Percentiles rank a stretch among this genome's conserved stretches.
phyloP scores from a whole-genome alignment of 257 asterid species.

The Verbena officinalis region DNA sequence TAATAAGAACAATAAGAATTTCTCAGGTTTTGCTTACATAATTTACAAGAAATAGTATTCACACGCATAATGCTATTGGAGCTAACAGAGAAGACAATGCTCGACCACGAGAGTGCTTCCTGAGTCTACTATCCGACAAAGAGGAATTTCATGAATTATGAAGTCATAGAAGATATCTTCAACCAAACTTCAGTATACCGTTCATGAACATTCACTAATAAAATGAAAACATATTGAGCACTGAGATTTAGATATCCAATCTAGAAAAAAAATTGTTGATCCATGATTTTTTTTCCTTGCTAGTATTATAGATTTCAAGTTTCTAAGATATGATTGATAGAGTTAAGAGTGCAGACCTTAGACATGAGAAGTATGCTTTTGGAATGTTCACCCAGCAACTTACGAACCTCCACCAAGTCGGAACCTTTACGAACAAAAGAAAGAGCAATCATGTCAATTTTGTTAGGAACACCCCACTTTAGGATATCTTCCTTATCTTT shows the following conservation, averaged over 20 bases:
- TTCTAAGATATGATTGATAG: neutral
- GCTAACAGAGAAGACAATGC: neutral
- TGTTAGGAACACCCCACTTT: constrained; percentile 53
- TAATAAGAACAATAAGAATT: neutral
- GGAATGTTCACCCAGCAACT: constrained; percentile 51
- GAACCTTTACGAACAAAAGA: constrained; percentile 58
- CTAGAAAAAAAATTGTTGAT: neutral
- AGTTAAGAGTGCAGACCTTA: constrained; percentile 33
- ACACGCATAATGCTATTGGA: neutral
- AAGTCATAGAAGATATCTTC: neutral
- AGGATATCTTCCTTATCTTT: constrained; percentile 52
- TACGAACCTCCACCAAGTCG: constrained; percentile 51
- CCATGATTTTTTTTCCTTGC: neutral
- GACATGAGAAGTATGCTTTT: constrained; percentile 50
- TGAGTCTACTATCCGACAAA: neutral
- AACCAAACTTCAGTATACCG: neutral
- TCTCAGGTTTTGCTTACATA: neutral
- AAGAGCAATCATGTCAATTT: constrained; percentile 55
- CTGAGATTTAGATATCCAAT: neutral
- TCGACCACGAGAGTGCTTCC: constrained; percentile 10
- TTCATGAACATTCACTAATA: neutral
- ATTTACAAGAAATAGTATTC: neutral
- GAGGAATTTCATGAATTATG: neutral
- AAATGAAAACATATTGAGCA: neutral
- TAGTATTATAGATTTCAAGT: neutral